Evolutionary conservation across 768 basidiomycete species (phyloP).

Genomic region (Leucosporidium creatinivorum): DNA sequence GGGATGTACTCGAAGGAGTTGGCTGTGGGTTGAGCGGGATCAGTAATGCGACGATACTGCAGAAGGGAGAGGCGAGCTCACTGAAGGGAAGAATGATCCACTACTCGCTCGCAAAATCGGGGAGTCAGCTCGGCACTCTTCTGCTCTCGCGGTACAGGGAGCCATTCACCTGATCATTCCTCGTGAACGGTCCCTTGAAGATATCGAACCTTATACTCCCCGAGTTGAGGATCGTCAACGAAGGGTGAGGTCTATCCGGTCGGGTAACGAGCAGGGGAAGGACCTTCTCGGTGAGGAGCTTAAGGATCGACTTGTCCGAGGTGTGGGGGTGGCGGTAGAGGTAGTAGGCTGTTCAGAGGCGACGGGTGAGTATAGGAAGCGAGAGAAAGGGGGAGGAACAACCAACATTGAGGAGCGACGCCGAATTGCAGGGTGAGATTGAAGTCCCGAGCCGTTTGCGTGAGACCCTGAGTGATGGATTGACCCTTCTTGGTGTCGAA

Average conservation of each 20-base stretch:
- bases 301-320: conserved; percentile 37
- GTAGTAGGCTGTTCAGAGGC: conserved; percentile 48
- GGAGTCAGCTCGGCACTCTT: neutral
- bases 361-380: neutral
- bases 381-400: neutral
- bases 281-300: conserved; percentile 42
- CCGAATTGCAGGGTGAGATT: conserved; percentile 62
- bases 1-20: conserved; percentile 28
- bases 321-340: conserved; percentile 49
- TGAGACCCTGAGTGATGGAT: conserved; percentile 53
- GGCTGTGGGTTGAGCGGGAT: conserved; percentile 2
- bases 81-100: conserved; percentile 35
- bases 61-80: neutral
- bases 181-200: conserved; percentile 37
- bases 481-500: conserved; percentile 60
- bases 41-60: neutral
- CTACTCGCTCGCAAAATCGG: neutral
- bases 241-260: conserved; percentile 38
- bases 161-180: conserved; percentile 44
- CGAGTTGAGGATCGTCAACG: conserved; percentile 38
- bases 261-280: conserved; percentile 55
- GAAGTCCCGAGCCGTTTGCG: conserved; percentile 52
- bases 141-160: neutral
- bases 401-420: conserved; percentile 58
- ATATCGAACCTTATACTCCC: conserved; percentile 45